Evolutionary conservation across 2,329 filamentous ascomycete genomes (phyloP).

Genomic region (Fusarium stilboides): DNA sequence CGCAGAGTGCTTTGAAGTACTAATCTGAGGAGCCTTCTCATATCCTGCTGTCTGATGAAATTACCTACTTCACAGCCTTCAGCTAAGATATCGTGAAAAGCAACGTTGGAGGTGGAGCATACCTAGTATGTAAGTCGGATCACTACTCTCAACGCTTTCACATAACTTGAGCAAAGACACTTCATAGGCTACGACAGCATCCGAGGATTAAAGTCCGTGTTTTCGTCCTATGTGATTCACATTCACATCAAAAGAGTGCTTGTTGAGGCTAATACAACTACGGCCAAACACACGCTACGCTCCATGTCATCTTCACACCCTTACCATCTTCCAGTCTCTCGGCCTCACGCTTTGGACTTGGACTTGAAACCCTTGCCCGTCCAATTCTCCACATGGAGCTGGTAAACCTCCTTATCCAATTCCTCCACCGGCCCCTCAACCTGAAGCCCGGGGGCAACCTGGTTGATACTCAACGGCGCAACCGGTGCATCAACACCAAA

Average conservation of each 20-base stretch:
- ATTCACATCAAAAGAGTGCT: not conserved
- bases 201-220: no score
- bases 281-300: not conserved
- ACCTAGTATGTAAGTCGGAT: not conserved
- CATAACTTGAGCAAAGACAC: not conserved
- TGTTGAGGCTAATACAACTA: not conserved
- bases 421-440: conserved; percentile 52
- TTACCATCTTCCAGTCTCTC: not conserved
- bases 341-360: conserved; percentile 21
- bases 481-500: conserved; percentile 46
- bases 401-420: conserved; percentile 51
- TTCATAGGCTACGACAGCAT: no score
- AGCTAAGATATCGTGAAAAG: not conserved
- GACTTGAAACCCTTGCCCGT: conserved; percentile 31
- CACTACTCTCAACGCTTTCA: not conserved
- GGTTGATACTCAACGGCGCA: conserved; percentile 48
- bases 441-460: conserved; percentile 50
- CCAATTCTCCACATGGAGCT: conserved; percentile 48
- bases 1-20: no score
- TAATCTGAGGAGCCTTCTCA: not conserved
- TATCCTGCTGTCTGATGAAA: not conserved
- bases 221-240: no score
- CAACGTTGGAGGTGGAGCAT: not conserved
- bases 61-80: not conserved
- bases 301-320: not conserved